phyloP scores from a whole-genome alignment of 371 early-diverging fungal species.

The Mucor circinelloides region DNA sequence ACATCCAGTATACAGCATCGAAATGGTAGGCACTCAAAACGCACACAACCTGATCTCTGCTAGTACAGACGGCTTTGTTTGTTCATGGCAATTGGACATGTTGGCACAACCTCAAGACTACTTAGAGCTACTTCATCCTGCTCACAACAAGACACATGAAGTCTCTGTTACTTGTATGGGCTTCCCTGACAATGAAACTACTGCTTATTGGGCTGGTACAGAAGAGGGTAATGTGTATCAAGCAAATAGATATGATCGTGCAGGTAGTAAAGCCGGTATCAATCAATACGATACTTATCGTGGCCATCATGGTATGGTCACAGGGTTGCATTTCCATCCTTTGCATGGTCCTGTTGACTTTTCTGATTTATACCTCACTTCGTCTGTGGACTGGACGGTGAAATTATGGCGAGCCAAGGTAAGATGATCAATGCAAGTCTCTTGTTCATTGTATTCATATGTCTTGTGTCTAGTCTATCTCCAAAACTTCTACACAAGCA shows the following conservation, averaged over 20 bases:
- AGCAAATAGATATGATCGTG: conserved; percentile 91
- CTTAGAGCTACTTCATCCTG: conserved; percentile 75
- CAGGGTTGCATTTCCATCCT: conserved; percentile 94
- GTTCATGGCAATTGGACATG: conserved; percentile 97
- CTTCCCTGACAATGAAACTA: conserved; percentile 91
- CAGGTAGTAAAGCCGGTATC: conserved; percentile 95
- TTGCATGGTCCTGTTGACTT: conserved; percentile 78
- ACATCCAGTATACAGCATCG: conserved; percentile 91
- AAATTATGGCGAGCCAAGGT: conserved; percentile 93
- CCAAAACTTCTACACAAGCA: conserved; percentile 63
- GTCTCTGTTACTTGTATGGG: conserved; percentile 88
- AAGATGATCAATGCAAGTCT: background rate
- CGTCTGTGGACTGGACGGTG: conserved; percentile 94
- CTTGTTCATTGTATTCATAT: background rate
- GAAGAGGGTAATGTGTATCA: conserved; percentile 93
- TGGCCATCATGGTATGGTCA: conserved; percentile 90
- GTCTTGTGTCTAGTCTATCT: conserved; percentile 45
- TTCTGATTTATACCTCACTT: conserved; percentile 88
- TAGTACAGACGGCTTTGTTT: conserved; percentile 93
- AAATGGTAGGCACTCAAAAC: conserved; percentile 93
- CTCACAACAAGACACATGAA: conserved; percentile 87
- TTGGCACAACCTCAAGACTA: conserved; percentile 92
- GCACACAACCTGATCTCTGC: conserved; percentile 91
- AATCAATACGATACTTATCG: conserved; percentile 81
- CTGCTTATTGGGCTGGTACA: conserved; percentile 94